A percentile compares a stretch with the other conserved stretches of the same genome.
These are phyloP conservation scores for Geosmithia flava DNA, from an alignment of 2,329 filamentous ascomycete species.

Conservation along the genomic window DNA sequence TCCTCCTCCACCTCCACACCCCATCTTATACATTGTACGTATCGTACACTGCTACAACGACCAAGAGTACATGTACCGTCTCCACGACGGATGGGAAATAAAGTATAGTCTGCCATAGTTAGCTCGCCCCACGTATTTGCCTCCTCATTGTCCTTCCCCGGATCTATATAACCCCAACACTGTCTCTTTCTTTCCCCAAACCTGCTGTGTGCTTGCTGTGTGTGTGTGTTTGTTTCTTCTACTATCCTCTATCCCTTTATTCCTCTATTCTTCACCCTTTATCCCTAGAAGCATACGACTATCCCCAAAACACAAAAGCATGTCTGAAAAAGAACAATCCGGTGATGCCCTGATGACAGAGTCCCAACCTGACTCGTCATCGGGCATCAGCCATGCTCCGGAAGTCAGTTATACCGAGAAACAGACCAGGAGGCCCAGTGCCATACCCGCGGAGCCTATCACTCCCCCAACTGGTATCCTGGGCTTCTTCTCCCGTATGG, in stretches of 20 bases:
- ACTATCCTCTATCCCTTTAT: neutral
- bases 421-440: neutral
- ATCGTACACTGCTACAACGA: too few relatives aligned
- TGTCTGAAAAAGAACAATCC: neutral
- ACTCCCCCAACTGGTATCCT: constrained; percentile 3
- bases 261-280: neutral
- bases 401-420: neutral
- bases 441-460: neutral
- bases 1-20: too few relatives aligned
- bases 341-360: neutral
- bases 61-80: too few relatives aligned
- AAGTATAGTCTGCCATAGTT: too few relatives aligned
- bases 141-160: too few relatives aligned
- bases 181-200: neutral
- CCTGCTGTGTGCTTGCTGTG: neutral
- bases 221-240: neutral
- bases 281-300: neutral
- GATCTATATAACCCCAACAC: too few relatives aligned
- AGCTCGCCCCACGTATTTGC: too few relatives aligned
- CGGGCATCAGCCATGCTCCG: neutral
- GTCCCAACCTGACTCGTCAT: neutral
- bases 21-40: too few relatives aligned
- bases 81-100: too few relatives aligned
- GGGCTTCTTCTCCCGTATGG: constrained; percentile 7
- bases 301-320: neutral